A percentile compares a stretch with the other conserved stretches of the same genome.
Conservation (phyloP, 176 grass and related monocot species). For the Dendrocalamus sinicus region DNA sequence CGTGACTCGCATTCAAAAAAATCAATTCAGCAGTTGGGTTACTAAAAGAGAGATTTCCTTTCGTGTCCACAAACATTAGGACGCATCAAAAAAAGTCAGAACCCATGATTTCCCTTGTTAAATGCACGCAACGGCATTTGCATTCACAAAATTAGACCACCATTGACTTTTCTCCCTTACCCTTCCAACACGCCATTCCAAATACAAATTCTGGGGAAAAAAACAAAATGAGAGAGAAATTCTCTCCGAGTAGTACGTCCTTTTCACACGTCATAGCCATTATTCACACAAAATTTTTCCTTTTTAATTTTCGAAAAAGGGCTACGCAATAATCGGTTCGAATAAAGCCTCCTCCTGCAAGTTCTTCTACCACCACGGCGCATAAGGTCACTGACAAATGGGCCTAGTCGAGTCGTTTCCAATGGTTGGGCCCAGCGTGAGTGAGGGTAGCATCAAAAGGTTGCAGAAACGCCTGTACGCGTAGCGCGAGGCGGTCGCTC, state of each 20-base stretch:
- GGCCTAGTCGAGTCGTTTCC: too few relatives aligned
- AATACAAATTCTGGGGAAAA: background rate
- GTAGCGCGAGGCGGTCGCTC: background rate
- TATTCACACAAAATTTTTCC: background rate
- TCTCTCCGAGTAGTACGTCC: background rate
- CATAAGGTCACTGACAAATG: background rate
- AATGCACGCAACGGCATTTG: background rate
- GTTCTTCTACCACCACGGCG: too few relatives aligned
- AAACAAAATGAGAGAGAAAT: background rate
- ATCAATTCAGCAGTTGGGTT: background rate
- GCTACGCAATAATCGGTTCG: background rate
- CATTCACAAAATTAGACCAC: background rate
- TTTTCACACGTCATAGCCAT: background rate
- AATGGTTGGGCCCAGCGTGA: accelerated
- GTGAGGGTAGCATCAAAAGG: accelerated
- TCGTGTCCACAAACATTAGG: background rate
- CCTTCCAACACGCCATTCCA: background rate
- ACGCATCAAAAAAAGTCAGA: constrained; percentile 12
- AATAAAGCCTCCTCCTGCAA: background rate
- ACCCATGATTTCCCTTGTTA: constrained; percentile 9
- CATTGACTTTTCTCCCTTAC: background rate
- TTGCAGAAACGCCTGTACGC: background rate
- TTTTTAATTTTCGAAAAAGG: background rate
- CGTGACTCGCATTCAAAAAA: constrained; percentile 9
- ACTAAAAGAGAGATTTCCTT: constrained; percentile 13